phyloP scores from a whole-genome alignment of 176 grass and related monocot species.

The Ampelocalamus luodianensis region DNA sequence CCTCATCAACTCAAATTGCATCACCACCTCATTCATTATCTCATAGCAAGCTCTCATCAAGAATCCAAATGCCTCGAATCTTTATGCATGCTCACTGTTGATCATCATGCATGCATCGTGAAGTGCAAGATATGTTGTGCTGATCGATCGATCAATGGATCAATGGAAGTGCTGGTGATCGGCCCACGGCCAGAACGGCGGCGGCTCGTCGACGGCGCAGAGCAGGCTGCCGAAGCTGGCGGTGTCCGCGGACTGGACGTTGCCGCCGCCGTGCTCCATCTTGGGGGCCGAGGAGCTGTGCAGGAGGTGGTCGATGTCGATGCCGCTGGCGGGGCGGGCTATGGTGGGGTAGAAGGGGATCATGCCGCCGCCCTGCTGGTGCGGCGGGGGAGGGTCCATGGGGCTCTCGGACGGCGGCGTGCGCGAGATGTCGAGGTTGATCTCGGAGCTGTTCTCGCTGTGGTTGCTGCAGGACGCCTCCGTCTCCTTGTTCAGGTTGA shows the following conservation, averaged over 20 bases:
- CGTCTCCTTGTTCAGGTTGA: conserved; percentile 97
- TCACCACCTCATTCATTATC: background rate
- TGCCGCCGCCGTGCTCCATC: conserved; percentile 55
- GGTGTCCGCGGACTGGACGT: conserved; percentile 41
- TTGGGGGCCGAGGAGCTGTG: conserved; percentile 55
- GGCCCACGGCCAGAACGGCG: conserved; percentile 89
- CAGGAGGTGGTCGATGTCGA: conserved; percentile 66
- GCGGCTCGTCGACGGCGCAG: conserved; percentile 82
- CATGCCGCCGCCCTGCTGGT: conserved; percentile 43
- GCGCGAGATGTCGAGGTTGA: conserved; percentile 89
- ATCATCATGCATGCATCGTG: background rate
- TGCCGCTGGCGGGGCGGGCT: conserved; percentile 9
- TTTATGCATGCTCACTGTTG: background rate
- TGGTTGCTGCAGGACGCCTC: conserved; percentile 91
- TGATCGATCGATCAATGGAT: background rate
- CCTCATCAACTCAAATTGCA: conserved; percentile 25
- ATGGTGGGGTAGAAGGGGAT: conserved; percentile 58
- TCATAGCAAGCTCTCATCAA: conserved; percentile 14
- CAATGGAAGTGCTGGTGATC: conserved; percentile 89
- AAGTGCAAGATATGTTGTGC: background rate
- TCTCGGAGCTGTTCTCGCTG: conserved; percentile 95
- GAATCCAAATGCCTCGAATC: conserved; percentile 24
- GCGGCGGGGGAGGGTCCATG: conserved; percentile 40
- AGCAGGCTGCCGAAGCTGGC: conserved; percentile 77
- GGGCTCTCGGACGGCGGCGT: conserved; percentile 57